Base-by-base conservation (phyloP, 305 asterid species). In the Fraxinus sp. region DNA sequence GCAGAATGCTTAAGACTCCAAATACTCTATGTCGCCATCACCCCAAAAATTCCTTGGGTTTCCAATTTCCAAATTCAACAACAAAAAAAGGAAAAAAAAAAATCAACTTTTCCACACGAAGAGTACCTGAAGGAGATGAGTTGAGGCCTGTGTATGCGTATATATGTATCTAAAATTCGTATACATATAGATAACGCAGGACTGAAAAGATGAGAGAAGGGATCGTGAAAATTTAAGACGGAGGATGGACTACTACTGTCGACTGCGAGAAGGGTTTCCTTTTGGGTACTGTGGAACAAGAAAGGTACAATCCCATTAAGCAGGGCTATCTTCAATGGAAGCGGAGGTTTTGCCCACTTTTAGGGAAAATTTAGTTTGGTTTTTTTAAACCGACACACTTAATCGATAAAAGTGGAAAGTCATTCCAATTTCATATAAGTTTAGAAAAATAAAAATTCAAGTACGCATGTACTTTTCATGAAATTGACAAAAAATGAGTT, bases 41-140 rank as follows among this genome's bases (percentile, higher is more conserved):
- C 10, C 39, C 18, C 75, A 70, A 11, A 70, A 13, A 32, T 30
- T 30, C 20, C 22, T 6, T 30, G 18, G 11, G 75, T 70, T 70
- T 9, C 37, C 22, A 5, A 70, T 70, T 70, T 9, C 37, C 22
- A 5, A 70, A 30, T 70, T 70, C 75, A 70, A 18, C 41, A 5
- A 28, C 37, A 13, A 13, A 26, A 68, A 4, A 11, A 26, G 0
- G 26, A 22, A 7, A 3, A 3, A 22, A 59, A 3, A 4, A 10
- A 28, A 13, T 6, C 22, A 30, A 2, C 39, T 14, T 70, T 32
- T 32, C 37, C 75, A 28, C 75, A 30, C 24, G 0, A 5, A 28
- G 9, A 70, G 75, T 83, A 84, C 77, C 89, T 86, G 88, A 80
- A 70, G 79, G 81, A 16, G 79, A 80, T 32, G 84, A 80, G 68